phyloP scores from a whole-genome alignment of 1,139 yeast genomes.

The Arxiozyma heterogenica region DNA sequence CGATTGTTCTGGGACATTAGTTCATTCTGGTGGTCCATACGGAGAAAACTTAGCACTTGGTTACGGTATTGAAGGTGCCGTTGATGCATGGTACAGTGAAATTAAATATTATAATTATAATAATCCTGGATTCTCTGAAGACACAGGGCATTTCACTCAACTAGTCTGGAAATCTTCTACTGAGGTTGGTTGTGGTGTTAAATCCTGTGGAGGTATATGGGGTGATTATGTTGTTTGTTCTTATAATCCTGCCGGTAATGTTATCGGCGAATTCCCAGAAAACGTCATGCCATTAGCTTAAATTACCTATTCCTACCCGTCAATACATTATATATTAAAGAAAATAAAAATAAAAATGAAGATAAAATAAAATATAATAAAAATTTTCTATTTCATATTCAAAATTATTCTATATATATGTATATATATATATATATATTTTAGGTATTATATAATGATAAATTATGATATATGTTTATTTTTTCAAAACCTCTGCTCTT shows the following conservation, averaged over 20 bases:
- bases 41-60: constrained; percentile 60
- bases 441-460: not conserved
- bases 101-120: constrained; percentile 42
- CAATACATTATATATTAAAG: not conserved
- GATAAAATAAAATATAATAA: no score
- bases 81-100: constrained; percentile 61
- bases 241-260: constrained; percentile 54
- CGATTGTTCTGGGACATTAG: constrained; percentile 46
- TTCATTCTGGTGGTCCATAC: constrained; percentile 50
- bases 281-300: constrained; percentile 37
- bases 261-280: constrained; percentile 35
- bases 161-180: constrained; percentile 54
- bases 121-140: constrained; percentile 34
- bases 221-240: constrained; percentile 61
- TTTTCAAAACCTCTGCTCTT: not conserved
- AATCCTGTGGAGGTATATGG: constrained; percentile 37
- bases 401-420: not conserved
- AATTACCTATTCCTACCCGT: not conserved
- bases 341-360: not conserved
- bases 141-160: constrained; percentile 54
- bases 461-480: not conserved
- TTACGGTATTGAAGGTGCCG: constrained; percentile 35
- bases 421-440: no score
- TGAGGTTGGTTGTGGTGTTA: constrained; percentile 53
- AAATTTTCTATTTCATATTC: not conserved